phyloP scores from a whole-genome alignment of 345 rosid species.

The Gossypium mustelinum region DNA sequence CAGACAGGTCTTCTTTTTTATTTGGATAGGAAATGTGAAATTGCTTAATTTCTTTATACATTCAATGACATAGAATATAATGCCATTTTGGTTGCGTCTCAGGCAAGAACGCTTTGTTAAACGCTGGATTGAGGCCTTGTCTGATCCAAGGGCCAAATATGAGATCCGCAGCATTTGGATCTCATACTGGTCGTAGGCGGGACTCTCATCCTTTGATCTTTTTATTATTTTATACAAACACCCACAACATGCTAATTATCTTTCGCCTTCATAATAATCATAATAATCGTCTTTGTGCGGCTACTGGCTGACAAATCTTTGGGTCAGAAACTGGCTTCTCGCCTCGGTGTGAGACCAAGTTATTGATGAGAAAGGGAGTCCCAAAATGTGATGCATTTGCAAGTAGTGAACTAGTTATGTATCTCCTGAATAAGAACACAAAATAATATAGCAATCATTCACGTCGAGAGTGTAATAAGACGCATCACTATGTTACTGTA shows the following conservation, averaged over 20 bases:
- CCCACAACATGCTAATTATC: background rate
- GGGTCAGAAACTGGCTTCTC: background rate
- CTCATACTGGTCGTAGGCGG: conserved; percentile 72
- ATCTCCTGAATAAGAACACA: background rate
- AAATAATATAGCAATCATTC: too few relatives aligned
- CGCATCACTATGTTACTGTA: background rate
- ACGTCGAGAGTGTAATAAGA: too few relatives aligned
- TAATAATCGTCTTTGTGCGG: background rate
- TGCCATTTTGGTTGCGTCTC: background rate
- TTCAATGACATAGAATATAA: background rate
- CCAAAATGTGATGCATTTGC: background rate
- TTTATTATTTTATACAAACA: background rate
- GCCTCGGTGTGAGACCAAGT: conserved; percentile 4
- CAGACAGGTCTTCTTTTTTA: conserved; percentile 59
- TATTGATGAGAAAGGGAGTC: background rate
- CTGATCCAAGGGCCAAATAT: conserved; percentile 76
- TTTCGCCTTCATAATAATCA: background rate
- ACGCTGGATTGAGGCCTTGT: conserved; percentile 73
- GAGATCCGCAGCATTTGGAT: conserved; percentile 84
- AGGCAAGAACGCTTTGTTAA: conserved; percentile 82
- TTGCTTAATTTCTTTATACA: background rate
- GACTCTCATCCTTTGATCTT: conserved; percentile 5
- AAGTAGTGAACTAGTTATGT: background rate
- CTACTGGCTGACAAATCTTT: conserved; percentile 1
- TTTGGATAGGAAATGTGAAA: background rate